Conservation (phyloP, 1,139 yeast species). For the Blastobotrys niveus region DNA sequence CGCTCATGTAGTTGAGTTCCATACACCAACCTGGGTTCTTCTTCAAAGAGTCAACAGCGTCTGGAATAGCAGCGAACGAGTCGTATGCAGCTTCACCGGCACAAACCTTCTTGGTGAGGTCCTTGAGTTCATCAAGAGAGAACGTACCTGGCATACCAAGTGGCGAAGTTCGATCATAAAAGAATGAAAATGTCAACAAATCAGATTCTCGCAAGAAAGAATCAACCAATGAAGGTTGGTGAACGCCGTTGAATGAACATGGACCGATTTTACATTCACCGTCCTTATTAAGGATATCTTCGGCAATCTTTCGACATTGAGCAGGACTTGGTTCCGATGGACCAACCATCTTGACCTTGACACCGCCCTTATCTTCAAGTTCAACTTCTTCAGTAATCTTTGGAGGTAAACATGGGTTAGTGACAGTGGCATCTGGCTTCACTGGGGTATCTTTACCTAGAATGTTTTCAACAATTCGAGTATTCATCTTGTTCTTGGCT, state of each 20-base stretch:
- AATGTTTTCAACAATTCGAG: conserved; percentile 30
- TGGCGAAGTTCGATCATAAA: conserved; percentile 90
- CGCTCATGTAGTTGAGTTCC: conserved; percentile 83
- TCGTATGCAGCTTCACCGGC: conserved; percentile 73
- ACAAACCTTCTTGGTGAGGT: conserved; percentile 79
- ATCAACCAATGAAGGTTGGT: conserved; percentile 82
- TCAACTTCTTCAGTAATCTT: conserved; percentile 34
- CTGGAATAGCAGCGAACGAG: conserved; percentile 51
- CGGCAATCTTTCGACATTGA: conserved; percentile 84
- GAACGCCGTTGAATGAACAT: conserved; percentile 94
- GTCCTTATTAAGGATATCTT: conserved; percentile 75
- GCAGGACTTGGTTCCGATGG: conserved; percentile 57
- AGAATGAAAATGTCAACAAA: conserved; percentile 84
- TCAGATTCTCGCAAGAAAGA: conserved; percentile 68
- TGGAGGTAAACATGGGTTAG: conserved; percentile 86
- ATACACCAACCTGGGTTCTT: conserved; percentile 91
- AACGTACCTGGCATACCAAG: conserved; percentile 91
- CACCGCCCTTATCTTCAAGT: conserved; percentile 25
- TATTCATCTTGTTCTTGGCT: conserved; percentile 79
- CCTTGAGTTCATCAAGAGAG: conserved; percentile 75
- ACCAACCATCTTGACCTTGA: conserved; percentile 69
- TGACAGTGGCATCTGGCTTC: conserved; percentile 35
- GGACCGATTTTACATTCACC: conserved; percentile 66
- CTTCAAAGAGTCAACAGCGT: conserved; percentile 57
- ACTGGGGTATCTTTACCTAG: conserved; percentile 17